A percentile compares a stretch with the other conserved stretches of the same genome.
Evolutionary conservation across 2,329 filamentous ascomycete genomes (phyloP).

Genomic region (Diaporthe sp.): DNA sequence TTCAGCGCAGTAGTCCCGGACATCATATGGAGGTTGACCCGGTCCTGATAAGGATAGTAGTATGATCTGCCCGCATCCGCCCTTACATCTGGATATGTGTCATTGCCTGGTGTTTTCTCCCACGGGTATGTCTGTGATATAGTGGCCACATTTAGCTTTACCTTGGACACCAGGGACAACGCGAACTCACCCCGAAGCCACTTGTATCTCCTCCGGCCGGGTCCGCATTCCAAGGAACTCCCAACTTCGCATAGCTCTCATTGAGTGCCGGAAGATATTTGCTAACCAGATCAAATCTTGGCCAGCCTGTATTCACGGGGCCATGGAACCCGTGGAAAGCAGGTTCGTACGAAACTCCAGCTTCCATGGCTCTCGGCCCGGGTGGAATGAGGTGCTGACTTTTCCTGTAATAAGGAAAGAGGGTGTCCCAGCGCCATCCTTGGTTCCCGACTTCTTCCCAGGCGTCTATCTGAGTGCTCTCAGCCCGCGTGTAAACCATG

Average conservation of each 20-base stretch:
- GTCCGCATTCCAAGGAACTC: not conserved
- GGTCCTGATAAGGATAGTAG: not conserved
- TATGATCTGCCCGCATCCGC: not conserved
- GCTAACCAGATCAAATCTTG: not conserved
- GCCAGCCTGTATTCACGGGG: too few relatives aligned
- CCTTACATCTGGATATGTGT: not conserved
- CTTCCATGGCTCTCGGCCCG: too few relatives aligned
- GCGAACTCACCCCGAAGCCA: not conserved
- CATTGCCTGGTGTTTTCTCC: slow-evolving; percentile 3
- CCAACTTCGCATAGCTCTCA: not conserved
- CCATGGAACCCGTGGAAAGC: too few relatives aligned
- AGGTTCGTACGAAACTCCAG: too few relatives aligned
- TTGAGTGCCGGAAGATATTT: not conserved
- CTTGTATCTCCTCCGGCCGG: not conserved
- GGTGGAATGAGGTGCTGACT: too few relatives aligned
- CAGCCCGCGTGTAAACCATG: too few relatives aligned
- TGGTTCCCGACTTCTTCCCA: too few relatives aligned
- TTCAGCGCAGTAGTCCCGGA: not conserved
- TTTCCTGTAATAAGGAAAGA: too few relatives aligned
- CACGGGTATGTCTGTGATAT: not conserved
- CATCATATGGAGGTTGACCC: not conserved
- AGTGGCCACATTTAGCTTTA: not conserved
- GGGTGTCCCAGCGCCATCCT: too few relatives aligned
- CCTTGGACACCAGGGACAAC: not conserved
- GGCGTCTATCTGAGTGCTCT: too few relatives aligned